A percentile compares a stretch with the other conserved stretches of the same genome.
Conservation (phyloP, 371 early-diverging fungal species). For the Actinomortierella wolfii region DNA sequence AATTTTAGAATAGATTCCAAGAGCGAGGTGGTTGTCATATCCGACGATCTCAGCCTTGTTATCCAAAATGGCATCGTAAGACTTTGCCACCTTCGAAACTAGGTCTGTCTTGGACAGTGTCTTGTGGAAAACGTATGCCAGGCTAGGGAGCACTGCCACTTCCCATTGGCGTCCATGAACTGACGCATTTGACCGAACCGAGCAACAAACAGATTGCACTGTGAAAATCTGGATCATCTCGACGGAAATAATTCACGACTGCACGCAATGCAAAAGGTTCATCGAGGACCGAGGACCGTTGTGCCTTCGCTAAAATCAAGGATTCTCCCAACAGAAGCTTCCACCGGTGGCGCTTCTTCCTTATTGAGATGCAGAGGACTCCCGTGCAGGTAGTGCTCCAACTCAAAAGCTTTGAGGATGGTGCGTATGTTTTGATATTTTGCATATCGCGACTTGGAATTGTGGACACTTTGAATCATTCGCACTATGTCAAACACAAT, state of each 20-base stretch:
- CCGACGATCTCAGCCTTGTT: constrained; percentile 12
- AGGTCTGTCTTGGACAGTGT: constrained; percentile 6
- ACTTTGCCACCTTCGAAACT: constrained; percentile 4
- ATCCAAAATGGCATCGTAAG: constrained; percentile 10
- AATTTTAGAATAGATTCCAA: constrained; percentile 10
- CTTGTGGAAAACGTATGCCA: constrained; percentile 16
- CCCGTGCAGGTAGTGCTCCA: constrained; percentile 15
- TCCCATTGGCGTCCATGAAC: constrained; percentile 13
- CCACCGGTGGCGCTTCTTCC: constrained; percentile 12
- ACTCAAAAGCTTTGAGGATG: constrained; percentile 15
- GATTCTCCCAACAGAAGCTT: constrained; percentile 28
- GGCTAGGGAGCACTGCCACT: constrained; percentile 10
- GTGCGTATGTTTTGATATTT: constrained; percentile 15
- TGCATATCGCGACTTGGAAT: constrained; percentile 5
- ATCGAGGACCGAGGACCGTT: constrained; percentile 9
- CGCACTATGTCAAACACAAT: constrained; percentile 12
- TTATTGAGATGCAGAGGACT: constrained; percentile 3
- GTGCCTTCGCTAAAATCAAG: constrained; percentile 1
- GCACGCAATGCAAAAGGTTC: constrained; percentile 20
- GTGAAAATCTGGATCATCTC: constrained; percentile 11
- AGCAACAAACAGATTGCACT: constrained; percentile 20
- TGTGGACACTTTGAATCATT: constrained; percentile 9
- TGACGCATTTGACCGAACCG: constrained; percentile 8
- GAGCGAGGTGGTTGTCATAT: constrained; percentile 3
- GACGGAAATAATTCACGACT: constrained; percentile 17